Evolutionary conservation across 129 eudicot species (phyloP).

Genomic region (Tagetes erecta): DNA sequence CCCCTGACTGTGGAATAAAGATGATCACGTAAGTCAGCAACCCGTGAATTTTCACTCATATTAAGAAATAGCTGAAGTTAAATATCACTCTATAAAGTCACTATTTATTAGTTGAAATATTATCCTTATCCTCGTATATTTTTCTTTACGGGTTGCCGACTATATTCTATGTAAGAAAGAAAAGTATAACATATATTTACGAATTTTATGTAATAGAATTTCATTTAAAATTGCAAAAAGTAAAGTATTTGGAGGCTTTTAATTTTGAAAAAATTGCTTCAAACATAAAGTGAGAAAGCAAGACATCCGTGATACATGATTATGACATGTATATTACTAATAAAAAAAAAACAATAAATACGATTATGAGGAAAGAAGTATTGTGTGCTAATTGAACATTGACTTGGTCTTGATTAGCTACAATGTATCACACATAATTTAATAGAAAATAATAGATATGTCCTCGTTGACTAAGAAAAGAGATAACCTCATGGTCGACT

Average conservation of each 20-base stretch:
- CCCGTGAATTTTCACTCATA: too few relatives aligned
- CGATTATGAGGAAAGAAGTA: not conserved
- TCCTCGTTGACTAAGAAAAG: slow-evolving; percentile 7
- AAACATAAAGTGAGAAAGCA: slow-evolving; percentile 12
- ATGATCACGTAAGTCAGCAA: too few relatives aligned
- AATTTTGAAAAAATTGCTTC: not conserved
- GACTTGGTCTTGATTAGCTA: not conserved
- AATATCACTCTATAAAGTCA: not conserved
- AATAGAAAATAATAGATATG: not conserved
- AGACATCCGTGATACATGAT: not conserved
- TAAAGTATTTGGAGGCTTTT: not conserved
- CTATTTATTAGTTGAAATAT: not conserved
- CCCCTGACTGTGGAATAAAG: too few relatives aligned
- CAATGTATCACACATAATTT: not conserved
- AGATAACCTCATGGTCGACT: not conserved
- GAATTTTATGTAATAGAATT: not conserved
- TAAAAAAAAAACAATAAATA: not conserved
- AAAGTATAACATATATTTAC: not conserved
- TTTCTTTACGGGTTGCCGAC: not conserved
- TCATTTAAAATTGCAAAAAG: not conserved
- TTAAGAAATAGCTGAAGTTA: not conserved
- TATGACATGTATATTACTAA: not conserved
- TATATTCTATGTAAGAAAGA: not conserved
- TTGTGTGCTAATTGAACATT: not conserved
- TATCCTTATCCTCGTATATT: not conserved